Evolutionary conservation across 2,329 filamentous ascomycete genomes (phyloP), one percentile per base, ranked within the genome.

Genomic region (Byssothecium circinans): DNA sequence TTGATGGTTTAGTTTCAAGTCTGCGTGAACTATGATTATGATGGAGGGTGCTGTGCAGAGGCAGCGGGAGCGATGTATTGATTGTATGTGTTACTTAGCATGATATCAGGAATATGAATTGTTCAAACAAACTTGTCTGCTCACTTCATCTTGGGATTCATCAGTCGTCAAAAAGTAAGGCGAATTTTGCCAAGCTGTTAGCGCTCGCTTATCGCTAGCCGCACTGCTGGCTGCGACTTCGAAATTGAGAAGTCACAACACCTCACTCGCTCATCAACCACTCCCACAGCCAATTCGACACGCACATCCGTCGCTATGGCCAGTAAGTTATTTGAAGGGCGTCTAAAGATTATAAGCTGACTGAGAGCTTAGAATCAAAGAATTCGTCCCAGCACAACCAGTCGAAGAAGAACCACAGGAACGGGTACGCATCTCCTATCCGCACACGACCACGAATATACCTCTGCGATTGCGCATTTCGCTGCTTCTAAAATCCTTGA

Each of bases 361-460:
- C 36, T 39, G 33, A 15, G 4, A 34, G 44, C 51, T 49, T 75
- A 96, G 91, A 97, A 85, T 97, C 94, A 73, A 97, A 97, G 91
- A 97, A 97, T 87, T 95, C 90, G 81, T 96, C 92, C 73, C 92
- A 97, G 85, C 91, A 96, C 83, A 96, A 96, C 82, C 88, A 94
- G 86, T 85, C 84, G 78, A 88, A 88, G 83, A 99, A 99, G 89
- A 91, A 91, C 81, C 94, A 99, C 87, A 87, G 88, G 76, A 99
- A 99, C 84, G 94, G 94, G 92, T 96, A 87, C 71, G 87, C 81
- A 55, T 45, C 48, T 43, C 53, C 51, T 52, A 41, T 27, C 19
- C 20, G 35, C 36, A 23, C 8, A 11, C 27, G 8, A 30, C 14
- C n/a, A n/a, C n/a, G n/a, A n/a, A 39, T 27, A 17, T 6, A 27